Conservation (phyloP, 768 basidiomycete genomes). For the Tulasnella sp. region DNA sequence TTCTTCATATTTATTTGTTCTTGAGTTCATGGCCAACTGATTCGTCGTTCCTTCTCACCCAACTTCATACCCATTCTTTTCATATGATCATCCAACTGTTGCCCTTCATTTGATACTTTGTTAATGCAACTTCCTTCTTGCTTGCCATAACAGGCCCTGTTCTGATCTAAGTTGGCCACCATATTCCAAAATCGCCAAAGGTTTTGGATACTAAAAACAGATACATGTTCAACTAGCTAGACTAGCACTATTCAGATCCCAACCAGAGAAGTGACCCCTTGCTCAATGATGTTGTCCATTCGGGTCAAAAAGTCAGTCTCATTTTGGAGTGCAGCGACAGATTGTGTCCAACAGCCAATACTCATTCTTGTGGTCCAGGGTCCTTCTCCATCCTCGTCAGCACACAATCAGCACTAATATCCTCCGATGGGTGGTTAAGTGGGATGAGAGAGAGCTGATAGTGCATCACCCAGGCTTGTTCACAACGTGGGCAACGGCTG, state of each 20-base stretch:
- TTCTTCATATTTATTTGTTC: neutral
- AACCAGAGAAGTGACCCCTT: neutral
- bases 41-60: neutral
- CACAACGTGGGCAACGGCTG: neutral
- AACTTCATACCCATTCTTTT: neutral
- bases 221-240: neutral
- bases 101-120: neutral
- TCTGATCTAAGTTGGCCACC: no score
- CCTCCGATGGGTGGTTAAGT: neutral
- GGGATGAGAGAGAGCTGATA: neutral
- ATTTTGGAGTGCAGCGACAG: neutral
- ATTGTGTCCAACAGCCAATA: neutral
- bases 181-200: no score
- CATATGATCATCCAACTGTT: neutral
- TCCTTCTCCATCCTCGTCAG: neutral
- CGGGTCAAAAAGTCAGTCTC: neutral
- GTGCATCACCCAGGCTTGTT: neutral
- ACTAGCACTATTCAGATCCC: neutral
- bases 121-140: no score
- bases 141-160: no score
- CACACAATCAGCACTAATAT: neutral
- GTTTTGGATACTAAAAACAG: no score
- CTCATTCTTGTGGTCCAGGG: neutral
- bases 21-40: neutral
- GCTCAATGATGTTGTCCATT: neutral